Evolutionary conservation across 2,329 filamentous ascomycete genomes (phyloP).

Genomic region (Colletotrichum sp.): DNA sequence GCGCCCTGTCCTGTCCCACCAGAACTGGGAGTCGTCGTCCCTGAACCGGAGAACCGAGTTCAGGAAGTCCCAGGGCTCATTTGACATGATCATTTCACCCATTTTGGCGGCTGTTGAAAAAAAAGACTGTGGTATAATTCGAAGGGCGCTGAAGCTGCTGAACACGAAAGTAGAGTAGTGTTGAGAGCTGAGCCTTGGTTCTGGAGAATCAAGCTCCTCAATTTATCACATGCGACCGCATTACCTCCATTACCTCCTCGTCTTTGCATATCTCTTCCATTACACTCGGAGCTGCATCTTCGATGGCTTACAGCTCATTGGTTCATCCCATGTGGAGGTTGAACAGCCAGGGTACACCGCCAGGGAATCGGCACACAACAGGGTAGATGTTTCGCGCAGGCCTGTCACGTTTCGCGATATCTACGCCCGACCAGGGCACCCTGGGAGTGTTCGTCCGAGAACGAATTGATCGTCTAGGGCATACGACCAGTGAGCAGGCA

Average conservation of each 20-base stretch:
- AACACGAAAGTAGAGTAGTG: not conserved
- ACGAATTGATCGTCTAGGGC: not conserved
- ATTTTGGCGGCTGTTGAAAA: not conserved
- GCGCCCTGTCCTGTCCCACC: constrained; percentile 14
- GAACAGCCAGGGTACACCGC: not conserved
- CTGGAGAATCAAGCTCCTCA: not conserved
- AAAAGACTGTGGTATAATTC: not conserved
- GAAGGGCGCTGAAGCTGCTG: not conserved
- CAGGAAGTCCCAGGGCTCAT: constrained; percentile 16
- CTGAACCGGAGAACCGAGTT: constrained; percentile 15
- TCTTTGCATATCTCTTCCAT: not conserved
- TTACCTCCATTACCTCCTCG: not conserved
- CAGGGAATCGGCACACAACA: not conserved
- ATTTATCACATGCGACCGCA: not conserved
- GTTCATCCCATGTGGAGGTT: not conserved
- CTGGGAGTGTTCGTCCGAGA: not conserved
- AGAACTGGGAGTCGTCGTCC: constrained; percentile 18
- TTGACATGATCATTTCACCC: constrained; percentile 17
- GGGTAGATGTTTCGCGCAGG: not conserved
- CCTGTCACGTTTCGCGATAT: not conserved
- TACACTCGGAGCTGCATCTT: not conserved
- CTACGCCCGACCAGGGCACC: not conserved
- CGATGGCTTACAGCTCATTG: not conserved
- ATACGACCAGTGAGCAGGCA: not conserved
- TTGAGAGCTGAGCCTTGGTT: not conserved